Evolutionary conservation across 805 yeast species (phyloP).

Genomic region (Lipomyces orientalis): DNA sequence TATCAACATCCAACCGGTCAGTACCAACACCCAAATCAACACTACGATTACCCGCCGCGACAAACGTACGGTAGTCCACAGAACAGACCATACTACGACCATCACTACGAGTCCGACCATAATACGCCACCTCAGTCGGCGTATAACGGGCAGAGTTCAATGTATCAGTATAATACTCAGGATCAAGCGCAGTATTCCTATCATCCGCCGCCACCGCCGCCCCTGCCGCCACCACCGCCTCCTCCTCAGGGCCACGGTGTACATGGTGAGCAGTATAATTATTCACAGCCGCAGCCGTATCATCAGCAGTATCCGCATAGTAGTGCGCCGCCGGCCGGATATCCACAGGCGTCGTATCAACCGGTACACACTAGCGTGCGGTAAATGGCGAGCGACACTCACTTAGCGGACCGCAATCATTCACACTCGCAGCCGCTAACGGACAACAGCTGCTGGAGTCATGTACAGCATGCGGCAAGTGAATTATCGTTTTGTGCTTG

Average conservation of each 20-base stretch:
- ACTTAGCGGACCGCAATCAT: no score
- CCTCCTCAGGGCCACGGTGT: not conserved
- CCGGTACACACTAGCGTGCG: not conserved
- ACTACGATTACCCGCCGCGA: not conserved
- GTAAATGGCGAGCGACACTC: no score
- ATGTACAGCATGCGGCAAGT: no score
- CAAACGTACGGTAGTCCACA: not conserved
- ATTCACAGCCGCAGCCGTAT: not conserved
- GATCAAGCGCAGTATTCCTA: conserved; percentile 9
- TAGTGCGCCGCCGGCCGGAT: not conserved
- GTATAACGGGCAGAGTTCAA: not conserved
- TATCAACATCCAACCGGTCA: not conserved
- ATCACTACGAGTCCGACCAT: not conserved
- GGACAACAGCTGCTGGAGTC: no score
- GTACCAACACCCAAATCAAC: not conserved
- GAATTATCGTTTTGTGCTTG: no score
- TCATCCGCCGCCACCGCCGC: conserved; percentile 9
- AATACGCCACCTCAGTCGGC: not conserved
- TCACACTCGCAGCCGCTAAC: no score
- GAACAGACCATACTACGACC: not conserved
- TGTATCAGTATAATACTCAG: not conserved
- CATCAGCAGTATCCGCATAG: not conserved
- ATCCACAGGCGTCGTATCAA: not conserved
- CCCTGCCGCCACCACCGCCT: not conserved
- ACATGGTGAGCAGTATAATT: not conserved